Percentiles rank a stretch among this genome's conserved stretches.
phyloP scores from a whole-genome alignment of 768 basidiomycete species.

The Lactarius akahatsu region DNA sequence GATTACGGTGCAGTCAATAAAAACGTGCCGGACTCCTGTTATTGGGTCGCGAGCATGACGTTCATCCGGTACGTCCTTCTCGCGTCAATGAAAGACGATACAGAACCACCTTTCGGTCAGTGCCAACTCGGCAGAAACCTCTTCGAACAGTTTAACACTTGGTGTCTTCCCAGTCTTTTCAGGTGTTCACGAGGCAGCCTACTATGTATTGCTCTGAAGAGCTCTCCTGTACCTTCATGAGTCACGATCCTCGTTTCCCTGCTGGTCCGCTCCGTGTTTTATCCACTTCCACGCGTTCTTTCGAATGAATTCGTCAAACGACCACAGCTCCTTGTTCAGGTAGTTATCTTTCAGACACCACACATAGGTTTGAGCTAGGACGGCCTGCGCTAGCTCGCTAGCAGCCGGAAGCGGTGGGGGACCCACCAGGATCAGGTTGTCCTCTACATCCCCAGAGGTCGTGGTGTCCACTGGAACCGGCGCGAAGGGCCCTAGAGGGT shows the following conservation, averaged over 20 bases:
- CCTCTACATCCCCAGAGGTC: conserved; percentile 30
- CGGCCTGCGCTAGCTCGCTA: conserved; percentile 37
- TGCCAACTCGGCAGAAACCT: too few relatives aligned
- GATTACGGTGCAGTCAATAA: too few relatives aligned
- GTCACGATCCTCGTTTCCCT: conserved; percentile 36
- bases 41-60: too few relatives aligned
- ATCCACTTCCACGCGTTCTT: conserved; percentile 82
- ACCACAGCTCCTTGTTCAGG: conserved; percentile 69
- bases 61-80: too few relatives aligned
- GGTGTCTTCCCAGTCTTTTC: too few relatives aligned
- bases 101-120: too few relatives aligned
- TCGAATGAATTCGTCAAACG: conserved; percentile 72
- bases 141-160: too few relatives aligned
- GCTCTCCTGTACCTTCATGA: too few relatives aligned
- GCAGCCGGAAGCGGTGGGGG: conserved; percentile 44
- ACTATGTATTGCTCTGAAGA: too few relatives aligned
- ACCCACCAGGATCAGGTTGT: conserved; percentile 40
- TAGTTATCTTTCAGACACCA: conserved; percentile 47
- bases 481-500: conserved; percentile 50
- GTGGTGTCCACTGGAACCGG: conserved; percentile 31
- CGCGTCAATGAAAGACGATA: too few relatives aligned
- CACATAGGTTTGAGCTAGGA: conserved; percentile 72
- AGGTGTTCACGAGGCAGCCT: too few relatives aligned
- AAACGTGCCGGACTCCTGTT: too few relatives aligned
- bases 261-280: conserved; percentile 37